Percentiles rank a stretch among this genome's conserved stretches.
Evolutionary conservation across 2,329 filamentous ascomycete species (phyloP).

Genomic region (Colletotrichum chrysophilum): DNA sequence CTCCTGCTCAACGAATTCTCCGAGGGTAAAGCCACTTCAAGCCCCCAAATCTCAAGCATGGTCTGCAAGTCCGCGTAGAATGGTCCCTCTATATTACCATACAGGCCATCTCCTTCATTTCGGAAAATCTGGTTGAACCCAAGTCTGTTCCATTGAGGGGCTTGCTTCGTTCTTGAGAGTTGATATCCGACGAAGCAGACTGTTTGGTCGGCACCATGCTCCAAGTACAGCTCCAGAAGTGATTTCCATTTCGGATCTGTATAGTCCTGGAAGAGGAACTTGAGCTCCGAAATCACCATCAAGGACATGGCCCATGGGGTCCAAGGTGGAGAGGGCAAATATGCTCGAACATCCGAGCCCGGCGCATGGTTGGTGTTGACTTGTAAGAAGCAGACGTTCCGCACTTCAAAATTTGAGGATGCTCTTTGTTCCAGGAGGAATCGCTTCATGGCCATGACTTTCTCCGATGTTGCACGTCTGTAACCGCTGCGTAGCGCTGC

Average conservation of each 20-base stretch:
- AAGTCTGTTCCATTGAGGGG: background rate
- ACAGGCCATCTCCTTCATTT: background rate
- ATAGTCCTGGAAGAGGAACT: background rate
- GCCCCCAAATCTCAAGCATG: background rate
- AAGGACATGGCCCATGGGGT: background rate
- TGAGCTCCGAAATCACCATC: background rate
- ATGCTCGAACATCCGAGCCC: no score
- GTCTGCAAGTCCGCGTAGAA: background rate
- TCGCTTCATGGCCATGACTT: no score
- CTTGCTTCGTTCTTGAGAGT: background rate
- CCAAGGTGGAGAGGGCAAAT: background rate
- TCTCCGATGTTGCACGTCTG: no score
- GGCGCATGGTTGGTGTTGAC: no score
- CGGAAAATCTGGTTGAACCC: background rate
- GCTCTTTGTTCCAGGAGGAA: no score
- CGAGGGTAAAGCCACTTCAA: background rate
- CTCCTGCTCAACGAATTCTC: background rate
- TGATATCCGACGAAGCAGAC: background rate
- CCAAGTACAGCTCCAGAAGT: background rate
- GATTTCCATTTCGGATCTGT: background rate
- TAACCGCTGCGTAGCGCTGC: no score
- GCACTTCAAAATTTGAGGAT: background rate
- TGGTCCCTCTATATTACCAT: background rate
- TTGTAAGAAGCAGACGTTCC: background rate
- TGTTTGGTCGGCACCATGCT: background rate